Percentiles rank a stretch among this genome's conserved stretches.
These are phyloP conservation scores for Chrysoporthe cubensis DNA, from an alignment of 2,329 filamentous ascomycete genomes.

Conservation along the genomic window DNA sequence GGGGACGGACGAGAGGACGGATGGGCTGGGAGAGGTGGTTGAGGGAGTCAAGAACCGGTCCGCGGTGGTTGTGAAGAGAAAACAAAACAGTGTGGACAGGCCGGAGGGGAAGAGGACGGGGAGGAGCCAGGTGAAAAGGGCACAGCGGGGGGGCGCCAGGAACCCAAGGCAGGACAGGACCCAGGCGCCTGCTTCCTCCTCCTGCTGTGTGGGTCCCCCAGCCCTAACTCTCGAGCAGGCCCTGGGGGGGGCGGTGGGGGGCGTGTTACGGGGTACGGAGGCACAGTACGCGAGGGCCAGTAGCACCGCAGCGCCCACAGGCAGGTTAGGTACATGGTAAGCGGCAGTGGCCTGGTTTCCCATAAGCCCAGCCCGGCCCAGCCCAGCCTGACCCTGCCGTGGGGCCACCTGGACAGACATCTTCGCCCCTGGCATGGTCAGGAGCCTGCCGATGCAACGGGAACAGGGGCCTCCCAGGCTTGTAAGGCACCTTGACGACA, in stretches of 20 bases:
- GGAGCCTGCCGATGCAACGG: constrained; percentile 10
- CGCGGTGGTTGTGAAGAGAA: neutral
- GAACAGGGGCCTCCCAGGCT: constrained; percentile 25
- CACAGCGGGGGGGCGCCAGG: constrained; percentile 17
- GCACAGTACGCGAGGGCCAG: neutral
- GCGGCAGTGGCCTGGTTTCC: constrained; percentile 10
- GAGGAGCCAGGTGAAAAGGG: constrained; percentile 26
- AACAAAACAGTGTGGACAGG: constrained; percentile 9
- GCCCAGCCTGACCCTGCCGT: neutral
- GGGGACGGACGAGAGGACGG: neutral
- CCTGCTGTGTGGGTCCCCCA: constrained; percentile 3
- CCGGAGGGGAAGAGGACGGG: constrained; percentile 24
- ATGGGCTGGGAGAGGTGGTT: neutral
- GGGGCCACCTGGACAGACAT: constrained; percentile 16
- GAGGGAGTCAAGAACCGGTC: constrained; percentile 9
- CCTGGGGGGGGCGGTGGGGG: neutral
- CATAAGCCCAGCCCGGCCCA: neutral
- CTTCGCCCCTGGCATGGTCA: neutral
- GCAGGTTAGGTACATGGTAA: neutral
- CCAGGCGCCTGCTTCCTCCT: neutral
- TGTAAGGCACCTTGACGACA: constrained; percentile 26
- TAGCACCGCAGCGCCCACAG: neutral
- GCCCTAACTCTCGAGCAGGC: neutral
- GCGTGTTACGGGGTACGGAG: neutral
- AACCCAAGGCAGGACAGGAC: neutral